Evolutionary conservation across 176 grass and related monocot genomes (phyloP), one percentile per base, ranked within the genome.

Genomic region (Thinopyrum elongatum): DNA sequence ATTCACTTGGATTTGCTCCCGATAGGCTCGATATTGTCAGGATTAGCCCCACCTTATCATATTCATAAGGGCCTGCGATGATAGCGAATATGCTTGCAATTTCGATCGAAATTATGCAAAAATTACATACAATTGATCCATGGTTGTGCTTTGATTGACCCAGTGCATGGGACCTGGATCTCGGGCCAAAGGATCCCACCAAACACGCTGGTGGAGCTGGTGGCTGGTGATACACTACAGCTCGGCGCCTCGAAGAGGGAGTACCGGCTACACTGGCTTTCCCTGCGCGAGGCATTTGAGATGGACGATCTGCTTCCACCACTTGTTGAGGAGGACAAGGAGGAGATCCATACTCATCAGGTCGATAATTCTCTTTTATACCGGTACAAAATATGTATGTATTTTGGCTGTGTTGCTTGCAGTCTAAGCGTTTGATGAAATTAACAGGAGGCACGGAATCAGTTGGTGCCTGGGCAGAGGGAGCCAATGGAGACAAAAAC

Each of bases 121-220:
- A 14, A 1, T 15, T 80, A 76, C 39, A 36, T 22, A 36, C 3
- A 2, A 29, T 58, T 84, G 12, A 68, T 35, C 33, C 65, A 23
- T 61, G 16, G 28, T 35, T 67, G 80, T 15, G 27, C 27, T 84
- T 53, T 17, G 49, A 26, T 61, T 46, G 63, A 31, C 62, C 13
- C 88, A 99, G 97, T 96, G 82, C 97, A 96, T 86, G 97, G 97
- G 81, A 99, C 97, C 6, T 91, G 94, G 92, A 60, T 99, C 68
- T 94, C 92, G 67, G 97, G 97, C 36, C 83, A 39, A 33, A 92
- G 82, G 86, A 99, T 99, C 74, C 76, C 85, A 28, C 86, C 94
- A 4, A 87, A 93, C 67, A 64, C 84, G 31, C 76, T 78, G 15
- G 87, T 96, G 46, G 87, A 94, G 27, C 73, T 99, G 27, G 84